Conservation (phyloP, 352 stramenopile species). For the Globisporangium parvum region DNA sequence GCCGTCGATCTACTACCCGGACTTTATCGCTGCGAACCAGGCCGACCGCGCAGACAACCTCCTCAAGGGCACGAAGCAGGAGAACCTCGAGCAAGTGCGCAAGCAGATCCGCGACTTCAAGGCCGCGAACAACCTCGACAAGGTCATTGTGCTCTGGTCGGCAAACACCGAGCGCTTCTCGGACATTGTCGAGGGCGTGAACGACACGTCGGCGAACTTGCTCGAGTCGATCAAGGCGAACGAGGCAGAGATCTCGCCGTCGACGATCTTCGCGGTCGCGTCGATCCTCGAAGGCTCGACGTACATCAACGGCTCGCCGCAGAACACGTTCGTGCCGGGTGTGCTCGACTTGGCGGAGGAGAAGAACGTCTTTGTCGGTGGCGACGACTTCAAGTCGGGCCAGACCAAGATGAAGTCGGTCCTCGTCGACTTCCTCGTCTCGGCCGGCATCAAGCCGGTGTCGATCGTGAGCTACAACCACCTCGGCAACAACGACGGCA, state of each 20-base stretch:
- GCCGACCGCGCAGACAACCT: slow-evolving; percentile 97
- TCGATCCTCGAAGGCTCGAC: slow-evolving; percentile 97
- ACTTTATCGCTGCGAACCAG: slow-evolving; percentile 99
- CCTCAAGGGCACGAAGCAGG: slow-evolving; percentile 94
- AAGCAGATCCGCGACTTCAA: slow-evolving; percentile 98
- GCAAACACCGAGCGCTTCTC: slow-evolving; percentile 99
- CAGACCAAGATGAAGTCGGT: slow-evolving; percentile 99
- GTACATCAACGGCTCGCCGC: slow-evolving; percentile 99
- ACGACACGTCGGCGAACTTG: slow-evolving; percentile 97
- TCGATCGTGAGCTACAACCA: slow-evolving; percentile 99
- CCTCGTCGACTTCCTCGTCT: slow-evolving; percentile 99
- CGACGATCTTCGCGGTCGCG: slow-evolving; percentile 97
- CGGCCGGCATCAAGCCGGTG: slow-evolving; percentile 97
- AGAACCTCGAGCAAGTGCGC: slow-evolving; percentile 93
- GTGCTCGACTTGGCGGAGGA: slow-evolving; percentile 93
- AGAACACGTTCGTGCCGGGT: slow-evolving; percentile 99
- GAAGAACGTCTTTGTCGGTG: slow-evolving; percentile 96
- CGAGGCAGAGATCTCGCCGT: slow-evolving; percentile 95
- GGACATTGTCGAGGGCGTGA: slow-evolving; percentile 96
- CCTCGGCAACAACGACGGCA: slow-evolving; percentile 99
- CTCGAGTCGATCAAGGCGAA: slow-evolving; percentile 94
- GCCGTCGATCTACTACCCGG: slow-evolving; percentile 97
- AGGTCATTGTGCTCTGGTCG: slow-evolving; percentile 99
- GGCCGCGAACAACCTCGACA: slow-evolving; percentile 90
- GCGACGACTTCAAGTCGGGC: slow-evolving; percentile 99